Percentiles rank a stretch among this genome's conserved stretches.
These are phyloP conservation scores for Podospora pseudopauciseta DNA, from an alignment of 495 filamentous ascomycete genomes.

Conservation along the genomic window DNA sequence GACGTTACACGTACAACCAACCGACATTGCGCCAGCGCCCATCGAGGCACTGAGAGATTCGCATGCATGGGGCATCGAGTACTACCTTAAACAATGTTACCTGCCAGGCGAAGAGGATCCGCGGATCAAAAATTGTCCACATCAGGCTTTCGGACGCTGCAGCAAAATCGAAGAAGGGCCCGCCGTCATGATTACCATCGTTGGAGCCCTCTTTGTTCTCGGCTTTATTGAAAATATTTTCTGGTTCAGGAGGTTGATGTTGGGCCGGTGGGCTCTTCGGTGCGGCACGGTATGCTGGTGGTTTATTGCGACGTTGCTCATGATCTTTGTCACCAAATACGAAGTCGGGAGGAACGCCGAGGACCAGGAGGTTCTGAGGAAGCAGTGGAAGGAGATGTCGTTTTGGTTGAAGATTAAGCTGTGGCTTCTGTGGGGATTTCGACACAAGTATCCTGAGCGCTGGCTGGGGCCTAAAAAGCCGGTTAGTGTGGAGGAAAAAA, in stretches of 20 bases:
- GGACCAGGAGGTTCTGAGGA: slow-evolving; percentile 39
- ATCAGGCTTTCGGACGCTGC: neutral
- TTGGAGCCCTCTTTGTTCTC: slow-evolving; percentile 42
- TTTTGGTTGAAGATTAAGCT: slow-evolving; percentile 38
- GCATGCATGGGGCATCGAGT: neutral
- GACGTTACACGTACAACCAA: neutral
- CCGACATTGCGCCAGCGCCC: neutral
- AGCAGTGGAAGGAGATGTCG: slow-evolving; percentile 44
- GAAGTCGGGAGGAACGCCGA: slow-evolving; percentile 37
- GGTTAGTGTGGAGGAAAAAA: neutral
- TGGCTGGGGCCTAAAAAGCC: slow-evolving; percentile 10
- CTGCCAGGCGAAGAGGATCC: neutral
- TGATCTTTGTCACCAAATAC: slow-evolving; percentile 40
- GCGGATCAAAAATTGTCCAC: neutral
- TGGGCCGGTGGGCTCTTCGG: slow-evolving; percentile 44
- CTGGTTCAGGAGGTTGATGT: slow-evolving; percentile 52
- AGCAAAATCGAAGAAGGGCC: neutral
- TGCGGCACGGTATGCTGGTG: slow-evolving; percentile 49
- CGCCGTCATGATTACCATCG: slow-evolving; percentile 33
- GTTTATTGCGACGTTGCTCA: slow-evolving; percentile 37
- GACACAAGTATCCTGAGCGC: slow-evolving; percentile 44
- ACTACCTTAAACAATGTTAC: neutral
- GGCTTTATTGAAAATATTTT: slow-evolving; percentile 49
- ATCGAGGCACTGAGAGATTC: neutral
- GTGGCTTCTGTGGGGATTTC: slow-evolving; percentile 52